Evolutionary conservation across 352 stramenopile genomes (phyloP).

Genomic region (Phytophthora uliginosa): DNA sequence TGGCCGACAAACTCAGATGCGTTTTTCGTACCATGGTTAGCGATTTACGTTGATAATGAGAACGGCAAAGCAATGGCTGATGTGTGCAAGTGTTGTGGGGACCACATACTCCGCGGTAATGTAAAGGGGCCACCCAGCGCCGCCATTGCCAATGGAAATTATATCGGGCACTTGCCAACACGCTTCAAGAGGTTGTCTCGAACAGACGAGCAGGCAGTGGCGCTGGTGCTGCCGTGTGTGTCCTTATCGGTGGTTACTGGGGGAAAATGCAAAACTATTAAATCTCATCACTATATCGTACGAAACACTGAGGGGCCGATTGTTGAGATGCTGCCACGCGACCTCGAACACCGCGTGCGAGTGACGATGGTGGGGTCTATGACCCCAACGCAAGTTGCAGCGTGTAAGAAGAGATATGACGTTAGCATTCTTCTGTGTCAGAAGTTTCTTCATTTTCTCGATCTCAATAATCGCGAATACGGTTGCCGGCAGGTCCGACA

Average conservation of each 20-base stretch:
- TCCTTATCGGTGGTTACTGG: conserved; percentile 11
- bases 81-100: neutral
- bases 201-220: neutral
- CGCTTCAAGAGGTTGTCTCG: neutral
- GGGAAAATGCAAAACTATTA: conserved; percentile 4
- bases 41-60: neutral
- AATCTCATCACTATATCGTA: conserved; percentile 21
- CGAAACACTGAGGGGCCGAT: conserved; percentile 20
- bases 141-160: neutral
- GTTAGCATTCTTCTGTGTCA: neutral
- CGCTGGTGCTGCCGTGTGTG: neutral
- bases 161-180: neutral
- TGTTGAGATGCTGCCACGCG: conserved; percentile 7
- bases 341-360: neutral
- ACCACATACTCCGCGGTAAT: neutral
- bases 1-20: neutral
- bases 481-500: neutral
- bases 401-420: conserved; percentile 10
- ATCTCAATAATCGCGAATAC: neutral
- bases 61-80: neutral
- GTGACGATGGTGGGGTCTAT: conserved; percentile 11
- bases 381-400: neutral
- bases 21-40: neutral
- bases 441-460: neutral
- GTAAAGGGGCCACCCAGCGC: neutral